A percentile compares a stretch with the other conserved stretches of the same genome.
Evolutionary conservation across 352 stramenopile genomes (phyloP).

Genomic region (Pythium volutum): DNA sequence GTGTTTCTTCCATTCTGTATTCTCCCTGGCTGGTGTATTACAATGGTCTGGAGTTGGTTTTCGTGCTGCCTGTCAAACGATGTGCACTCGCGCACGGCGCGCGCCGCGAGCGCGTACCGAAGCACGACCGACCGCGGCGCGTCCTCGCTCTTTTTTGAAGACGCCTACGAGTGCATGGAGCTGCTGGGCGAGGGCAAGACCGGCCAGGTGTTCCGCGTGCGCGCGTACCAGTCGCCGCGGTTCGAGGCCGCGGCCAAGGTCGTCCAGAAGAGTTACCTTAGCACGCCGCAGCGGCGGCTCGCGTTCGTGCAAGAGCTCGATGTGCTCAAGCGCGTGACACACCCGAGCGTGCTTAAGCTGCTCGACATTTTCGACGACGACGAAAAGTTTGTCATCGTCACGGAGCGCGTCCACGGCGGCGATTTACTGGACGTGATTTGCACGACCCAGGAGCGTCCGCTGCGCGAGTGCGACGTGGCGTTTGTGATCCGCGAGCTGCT

Average conservation of each 20-base stretch:
- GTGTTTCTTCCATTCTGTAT: not conserved
- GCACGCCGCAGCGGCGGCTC: slow-evolving; percentile 59
- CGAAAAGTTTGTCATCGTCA: slow-evolving; percentile 67
- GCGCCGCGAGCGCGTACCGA: slow-evolving; percentile 18
- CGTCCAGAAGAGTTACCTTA: slow-evolving; percentile 63
- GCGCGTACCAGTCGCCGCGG: slow-evolving; percentile 32
- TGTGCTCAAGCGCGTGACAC: slow-evolving; percentile 55
- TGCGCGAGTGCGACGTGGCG: slow-evolving; percentile 65
- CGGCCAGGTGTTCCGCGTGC: slow-evolving; percentile 59
- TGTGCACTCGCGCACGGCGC: slow-evolving; percentile 4
- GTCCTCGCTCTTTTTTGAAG: slow-evolving; percentile 38
- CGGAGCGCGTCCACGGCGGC: slow-evolving; percentile 54
- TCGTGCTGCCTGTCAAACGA: slow-evolving; percentile 10
- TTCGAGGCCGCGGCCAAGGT: slow-evolving; percentile 70
- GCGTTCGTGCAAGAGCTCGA: slow-evolving; percentile 60
- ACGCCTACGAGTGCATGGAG: slow-evolving; percentile 65
- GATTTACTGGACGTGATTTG: slow-evolving; percentile 62
- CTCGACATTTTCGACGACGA: slow-evolving; percentile 69
- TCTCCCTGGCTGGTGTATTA: not conserved
- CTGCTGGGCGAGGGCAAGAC: slow-evolving; percentile 80
- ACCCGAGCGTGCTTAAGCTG: slow-evolving; percentile 53
- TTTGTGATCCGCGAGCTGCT: slow-evolving; percentile 65
- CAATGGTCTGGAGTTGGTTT: slow-evolving; percentile 12
- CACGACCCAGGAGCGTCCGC: slow-evolving; percentile 10
- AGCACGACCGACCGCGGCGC: slow-evolving; percentile 25